Evolutionary conservation across 192 early-diverging fungal species (phyloP).

Genomic region (Backusella sp.): DNA sequence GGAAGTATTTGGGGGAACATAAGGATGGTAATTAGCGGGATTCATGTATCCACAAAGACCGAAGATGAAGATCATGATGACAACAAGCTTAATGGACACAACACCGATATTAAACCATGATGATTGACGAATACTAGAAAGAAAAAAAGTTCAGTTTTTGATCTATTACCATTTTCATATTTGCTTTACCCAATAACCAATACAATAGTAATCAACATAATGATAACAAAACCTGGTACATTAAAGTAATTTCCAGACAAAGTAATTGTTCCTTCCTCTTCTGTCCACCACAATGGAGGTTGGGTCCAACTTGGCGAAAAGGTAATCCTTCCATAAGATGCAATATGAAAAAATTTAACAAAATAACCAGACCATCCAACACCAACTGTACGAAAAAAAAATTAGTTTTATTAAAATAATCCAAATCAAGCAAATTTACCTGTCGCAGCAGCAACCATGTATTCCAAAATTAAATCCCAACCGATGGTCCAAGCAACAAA

Average conservation of each 20-base stretch:
- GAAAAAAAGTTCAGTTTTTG: neutral
- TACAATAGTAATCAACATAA: conserved; percentile 59
- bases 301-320: conserved; percentile 58
- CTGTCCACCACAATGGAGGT: conserved; percentile 72
- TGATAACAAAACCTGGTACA: conserved; percentile 71
- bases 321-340: conserved; percentile 41
- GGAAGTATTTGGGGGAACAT: conserved; percentile 60
- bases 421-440: conserved; percentile 22
- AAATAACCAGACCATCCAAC: conserved; percentile 86
- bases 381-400: conserved; percentile 44
- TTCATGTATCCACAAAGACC: conserved; percentile 68
- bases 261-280: conserved; percentile 33
- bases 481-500: conserved; percentile 88
- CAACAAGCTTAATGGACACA: conserved; percentile 71
- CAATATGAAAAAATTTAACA: conserved; percentile 63
- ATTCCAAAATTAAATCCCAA: conserved; percentile 90
- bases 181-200: conserved; percentile 58
- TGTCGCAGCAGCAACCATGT: conserved; percentile 80
- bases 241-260: conserved; percentile 60
- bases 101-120: conserved; percentile 70
- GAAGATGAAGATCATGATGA: conserved; percentile 81
- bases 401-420: neutral
- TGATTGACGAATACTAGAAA: conserved; percentile 58
- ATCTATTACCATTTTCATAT: neutral
- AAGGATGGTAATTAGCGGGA: conserved; percentile 70